Evolutionary conservation across 306 rosid genomes (phyloP).

Genomic region (Cercis canadensis): DNA sequence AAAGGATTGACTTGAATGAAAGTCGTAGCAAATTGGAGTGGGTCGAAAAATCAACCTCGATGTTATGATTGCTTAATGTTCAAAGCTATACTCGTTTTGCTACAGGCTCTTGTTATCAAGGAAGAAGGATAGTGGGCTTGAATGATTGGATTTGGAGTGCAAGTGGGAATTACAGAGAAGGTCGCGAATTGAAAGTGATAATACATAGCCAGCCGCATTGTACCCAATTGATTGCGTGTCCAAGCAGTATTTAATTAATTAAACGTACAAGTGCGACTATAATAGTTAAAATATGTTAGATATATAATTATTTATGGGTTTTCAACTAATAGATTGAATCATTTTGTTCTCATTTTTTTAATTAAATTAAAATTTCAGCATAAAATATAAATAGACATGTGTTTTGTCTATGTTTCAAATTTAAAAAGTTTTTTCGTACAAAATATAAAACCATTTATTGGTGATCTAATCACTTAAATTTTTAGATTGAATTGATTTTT

Average conservation of each 20-base stretch:
- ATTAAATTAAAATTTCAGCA: too few relatives aligned
- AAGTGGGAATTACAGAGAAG: not conserved
- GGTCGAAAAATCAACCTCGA: constrained; percentile 28
- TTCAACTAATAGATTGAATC: too few relatives aligned
- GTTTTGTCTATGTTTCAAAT: too few relatives aligned
- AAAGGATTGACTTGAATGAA: constrained; percentile 33
- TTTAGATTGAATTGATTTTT: too few relatives aligned
- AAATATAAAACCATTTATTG: too few relatives aligned
- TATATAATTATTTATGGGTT: too few relatives aligned
- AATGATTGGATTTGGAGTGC: not conserved
- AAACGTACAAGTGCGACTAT: not conserved
- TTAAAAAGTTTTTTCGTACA: too few relatives aligned
- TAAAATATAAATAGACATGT: too few relatives aligned
- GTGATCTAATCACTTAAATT: too few relatives aligned
- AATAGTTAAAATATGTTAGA: too few relatives aligned
- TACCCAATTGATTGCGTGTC: not conserved
- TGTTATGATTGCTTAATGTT: constrained; percentile 16
- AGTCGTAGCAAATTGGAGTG: constrained; percentile 1
- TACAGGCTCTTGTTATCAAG: not conserved
- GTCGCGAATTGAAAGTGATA: not conserved
- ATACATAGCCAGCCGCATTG: not conserved
- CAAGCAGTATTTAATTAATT: too few relatives aligned
- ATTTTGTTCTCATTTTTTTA: too few relatives aligned
- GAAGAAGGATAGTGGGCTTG: not conserved
- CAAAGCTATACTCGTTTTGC: not conserved